Evolutionary conservation across 495 filamentous ascomycete species (phyloP), one percentile per base, ranked within the genome.

Genomic region (Penicillium canariense): DNA sequence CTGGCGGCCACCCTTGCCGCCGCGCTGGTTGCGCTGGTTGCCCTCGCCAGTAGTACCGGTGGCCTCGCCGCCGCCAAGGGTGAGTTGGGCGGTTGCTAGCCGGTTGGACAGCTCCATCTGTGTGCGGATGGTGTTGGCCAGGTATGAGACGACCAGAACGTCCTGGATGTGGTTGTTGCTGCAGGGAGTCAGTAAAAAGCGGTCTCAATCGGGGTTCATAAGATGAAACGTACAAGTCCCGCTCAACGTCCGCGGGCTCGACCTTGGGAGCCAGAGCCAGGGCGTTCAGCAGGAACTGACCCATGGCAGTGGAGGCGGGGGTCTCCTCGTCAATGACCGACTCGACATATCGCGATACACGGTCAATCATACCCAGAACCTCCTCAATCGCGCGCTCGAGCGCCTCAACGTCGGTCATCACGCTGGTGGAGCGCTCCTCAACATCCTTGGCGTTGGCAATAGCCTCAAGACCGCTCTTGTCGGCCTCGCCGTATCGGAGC

Each of bases 121-220:
- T 62, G 93, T 97, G 71, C 94, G 90, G 74, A 98, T 96, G 45
- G 93, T 97, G 79, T 97, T 98, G 61, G 94, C 91, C 40, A 98
- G 81, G 79, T 98, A 98, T 43, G 89, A 91, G 58, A 97, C 91
- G 63, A 97, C 87, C 43, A 98, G 84, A 52, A 98, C 91, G 68
- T 98, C 94, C 77, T 98, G 94, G 72, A 98, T 89, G 76, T 98
- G 94, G 76, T 95, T 95, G 81, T 98, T 97, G 84, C 84, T 86
- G 68, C 39, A 45, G 17, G 36, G 26, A 8, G 63, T 71, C 56
- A 68, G 54, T 47, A 52, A 67, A 87, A 28, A 9, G n/a, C 7
- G 7, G 11, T 28, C 8, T 52, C 50, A 40, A 22, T 7, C 3
- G 45, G 12, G 23, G 7, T 44, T n/a, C 28, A 36, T 14, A 22